phyloP scores from a whole-genome alignment of 306 rosid genomes.

The Cicer judaicum region DNA sequence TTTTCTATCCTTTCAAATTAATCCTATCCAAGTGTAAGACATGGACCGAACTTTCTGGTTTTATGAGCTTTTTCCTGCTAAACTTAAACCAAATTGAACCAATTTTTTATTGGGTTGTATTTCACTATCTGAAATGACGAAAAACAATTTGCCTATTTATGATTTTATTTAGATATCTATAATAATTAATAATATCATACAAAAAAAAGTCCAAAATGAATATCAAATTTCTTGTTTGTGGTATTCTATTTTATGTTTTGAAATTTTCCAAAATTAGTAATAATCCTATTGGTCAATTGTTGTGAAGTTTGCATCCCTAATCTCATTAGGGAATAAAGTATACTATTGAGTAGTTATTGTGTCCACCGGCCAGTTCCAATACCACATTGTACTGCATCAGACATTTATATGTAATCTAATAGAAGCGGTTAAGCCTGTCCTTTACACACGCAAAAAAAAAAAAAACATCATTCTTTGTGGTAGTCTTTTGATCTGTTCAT shows the following conservation, averaged over 20 bases:
- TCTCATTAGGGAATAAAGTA: not conserved
- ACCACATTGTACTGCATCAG: not conserved
- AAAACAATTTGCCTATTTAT: not conserved
- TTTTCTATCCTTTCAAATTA: not conserved
- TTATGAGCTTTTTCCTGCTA: no score
- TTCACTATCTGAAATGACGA: not conserved
- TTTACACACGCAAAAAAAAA: not conserved
- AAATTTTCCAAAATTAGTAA: no score
- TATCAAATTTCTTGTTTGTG: no score
- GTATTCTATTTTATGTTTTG: no score
- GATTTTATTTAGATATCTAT: no score
- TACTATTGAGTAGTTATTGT: no score
- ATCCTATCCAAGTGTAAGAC: not conserved
- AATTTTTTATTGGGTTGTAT: no score
- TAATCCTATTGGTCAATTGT: no score
- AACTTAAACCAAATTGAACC: no score
- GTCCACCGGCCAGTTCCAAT: not conserved
- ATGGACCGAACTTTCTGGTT: not conserved
- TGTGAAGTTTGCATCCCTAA: not conserved
- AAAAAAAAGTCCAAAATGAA: no score
- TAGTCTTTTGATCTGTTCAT: not conserved
- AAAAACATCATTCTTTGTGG: not conserved
- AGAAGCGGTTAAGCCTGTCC: slow-evolving; percentile 36
- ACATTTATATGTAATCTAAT: not conserved
- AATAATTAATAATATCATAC: no score